Conservation (phyloP, 1,284 basidiomycete species). For the Ceratobasidium sp. region DNA sequence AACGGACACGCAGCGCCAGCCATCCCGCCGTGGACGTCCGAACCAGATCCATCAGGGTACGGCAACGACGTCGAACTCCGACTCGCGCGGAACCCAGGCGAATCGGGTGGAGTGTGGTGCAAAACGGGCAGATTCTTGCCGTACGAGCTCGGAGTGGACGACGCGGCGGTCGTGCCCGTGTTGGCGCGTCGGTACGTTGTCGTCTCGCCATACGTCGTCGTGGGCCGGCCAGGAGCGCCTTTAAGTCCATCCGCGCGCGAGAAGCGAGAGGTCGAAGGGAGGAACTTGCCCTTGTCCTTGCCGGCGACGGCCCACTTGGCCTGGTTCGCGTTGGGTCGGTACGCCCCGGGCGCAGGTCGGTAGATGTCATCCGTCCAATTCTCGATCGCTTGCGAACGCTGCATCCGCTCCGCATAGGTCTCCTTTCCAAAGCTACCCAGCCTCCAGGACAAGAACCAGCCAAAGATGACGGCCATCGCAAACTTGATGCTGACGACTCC, state of each 20-base stretch:
- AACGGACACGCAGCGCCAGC: conserved; percentile 79
- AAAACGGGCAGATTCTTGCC: conserved; percentile 92
- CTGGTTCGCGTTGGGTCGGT: conserved; percentile 90
- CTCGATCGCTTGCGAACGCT: conserved; percentile 88
- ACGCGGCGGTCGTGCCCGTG: conserved; percentile 87
- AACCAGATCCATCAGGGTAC: conserved; percentile 44
- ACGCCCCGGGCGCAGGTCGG: conserved; percentile 89
- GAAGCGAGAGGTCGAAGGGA: conserved; percentile 88
- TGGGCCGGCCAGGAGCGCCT: conserved; percentile 70
- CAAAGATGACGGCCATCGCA: conserved; percentile 96
- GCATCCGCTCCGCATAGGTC: conserved; percentile 94
- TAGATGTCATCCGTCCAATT: conserved; percentile 98
- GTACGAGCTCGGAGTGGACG: conserved; percentile 98
- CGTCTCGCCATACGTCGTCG: conserved; percentile 76
- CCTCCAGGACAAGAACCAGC: conserved; percentile 97
- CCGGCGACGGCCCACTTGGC: conserved; percentile 64
- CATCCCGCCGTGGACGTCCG: conserved; percentile 35
- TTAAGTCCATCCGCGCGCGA: conserved; percentile 82
- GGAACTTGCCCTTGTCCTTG: conserved; percentile 69
- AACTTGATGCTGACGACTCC: conserved; percentile 92
- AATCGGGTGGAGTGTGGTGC: conserved; percentile 93
- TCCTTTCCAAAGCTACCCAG: conserved; percentile 94
- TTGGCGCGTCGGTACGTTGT: conserved; percentile 13
- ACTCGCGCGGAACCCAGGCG: conserved; percentile 75
- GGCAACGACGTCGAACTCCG: conserved; percentile 84